These are phyloP conservation scores for Neltuma alba DNA, from an alignment of 306 rosid species.

Conservation along the genomic window DNA sequence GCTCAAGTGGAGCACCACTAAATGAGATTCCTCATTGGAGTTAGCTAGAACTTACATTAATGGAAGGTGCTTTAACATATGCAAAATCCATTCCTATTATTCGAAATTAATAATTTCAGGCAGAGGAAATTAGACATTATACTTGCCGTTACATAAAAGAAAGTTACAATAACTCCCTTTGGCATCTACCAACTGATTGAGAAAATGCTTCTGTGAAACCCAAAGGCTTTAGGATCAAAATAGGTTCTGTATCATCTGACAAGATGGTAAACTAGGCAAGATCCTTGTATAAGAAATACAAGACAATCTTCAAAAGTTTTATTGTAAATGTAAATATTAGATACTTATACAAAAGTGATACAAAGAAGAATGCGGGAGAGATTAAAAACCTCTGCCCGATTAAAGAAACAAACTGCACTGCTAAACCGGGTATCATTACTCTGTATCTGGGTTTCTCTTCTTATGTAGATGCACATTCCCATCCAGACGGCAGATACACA, in stretches of 20 bases:
- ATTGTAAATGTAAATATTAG: neutral
- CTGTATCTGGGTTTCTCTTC: neutral
- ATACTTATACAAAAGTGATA: neutral
- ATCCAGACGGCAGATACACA: neutral
- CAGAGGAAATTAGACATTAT: neutral
- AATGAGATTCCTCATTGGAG: constrained; percentile 24
- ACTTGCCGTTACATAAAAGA: neutral
- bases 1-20: constrained; percentile 36
- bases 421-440: neutral
- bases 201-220: constrained; percentile 4
- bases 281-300: neutral
- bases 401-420: neutral
- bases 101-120: constrained; percentile 4
- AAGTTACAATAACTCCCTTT: neutral
- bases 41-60: constrained; percentile 6
- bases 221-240: neutral
- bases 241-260: neutral
- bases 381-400: neutral
- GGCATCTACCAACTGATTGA: neutral
- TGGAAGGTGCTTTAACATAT: constrained; percentile 32
- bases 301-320: neutral
- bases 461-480: neutral
- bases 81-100: constrained; percentile 15
- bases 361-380: neutral
- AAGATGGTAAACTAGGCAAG: neutral